Base-by-base conservation (phyloP, 805 yeast genomes). In the Kodamaea restingae region DNA sequence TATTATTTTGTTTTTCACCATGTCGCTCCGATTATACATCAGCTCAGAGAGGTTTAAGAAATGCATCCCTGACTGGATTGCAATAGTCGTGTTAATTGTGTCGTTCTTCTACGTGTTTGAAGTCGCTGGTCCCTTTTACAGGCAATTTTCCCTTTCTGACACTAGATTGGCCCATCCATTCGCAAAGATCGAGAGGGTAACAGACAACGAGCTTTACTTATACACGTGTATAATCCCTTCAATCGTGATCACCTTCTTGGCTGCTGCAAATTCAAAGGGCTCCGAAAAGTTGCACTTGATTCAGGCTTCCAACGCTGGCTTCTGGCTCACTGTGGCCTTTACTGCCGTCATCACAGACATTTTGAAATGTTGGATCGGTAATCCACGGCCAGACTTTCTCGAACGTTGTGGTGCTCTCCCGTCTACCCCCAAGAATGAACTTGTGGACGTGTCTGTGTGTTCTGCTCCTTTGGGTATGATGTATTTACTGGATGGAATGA, bases 401-500 rank as follows among this genome's bases (percentile, higher is more conserved):
- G 60, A 60, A 28, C 54, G 74, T 32, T 69, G 74, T 48, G 26
- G 43, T 2, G 61, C 70, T 3, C 39, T 37, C 5, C 31, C 46
- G 0, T 57, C 49, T 7, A 54, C 68, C 1, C 60, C 63, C 2
- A 15, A 38, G 39, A 45, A 50, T 39, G 29, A 17, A 9, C 49
- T 50, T 32, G 55, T 53, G 8, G 54, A 47, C 22, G 27, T 53
- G 11, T 45, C 49, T 7, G 59, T 54, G 21, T 56, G 61, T 32
- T 46, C 58, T 2, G 52, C 54, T 2, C 61, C 61, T 2, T 46
- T 51, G 42, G 61, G 61, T 1, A 32, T 38, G 7, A 18, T 41
- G 18, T 35, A 41, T 28, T 54, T 78, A 18, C 45, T 51, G 12
- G 83, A 77, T 46, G 83, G 82, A 2, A 68, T 74, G 67, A 65